Evolutionary conservation across 2,329 filamentous ascomycete species (phyloP), one percentile per base, ranked within the genome.

Genomic region (Pyricularia grisea): DNA sequence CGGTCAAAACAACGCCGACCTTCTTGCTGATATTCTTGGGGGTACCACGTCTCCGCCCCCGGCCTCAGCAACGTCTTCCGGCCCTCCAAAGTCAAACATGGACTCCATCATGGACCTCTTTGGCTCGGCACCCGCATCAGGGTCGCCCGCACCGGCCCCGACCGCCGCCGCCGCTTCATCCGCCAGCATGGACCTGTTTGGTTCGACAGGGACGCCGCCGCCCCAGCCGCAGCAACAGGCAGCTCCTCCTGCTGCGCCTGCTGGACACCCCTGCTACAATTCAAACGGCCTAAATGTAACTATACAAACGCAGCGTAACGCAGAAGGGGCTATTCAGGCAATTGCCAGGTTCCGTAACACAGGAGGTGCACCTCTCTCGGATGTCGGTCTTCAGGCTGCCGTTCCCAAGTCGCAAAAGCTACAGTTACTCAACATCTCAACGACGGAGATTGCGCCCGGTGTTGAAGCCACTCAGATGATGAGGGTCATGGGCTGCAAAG

Each of bases 351-450:
- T 99, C 84, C 87, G 87, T 58, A 98, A 98, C 78, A 86, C 81
- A 0, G 90, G 89, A 17, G 87, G 90, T 33, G 85, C 84, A 17
- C 81, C 82, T 17, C 83, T 98, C 66, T 89, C 89, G 20, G 87
- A 86, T 65, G 92, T 98, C 33, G 92, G 92, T 30, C 79, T 99
- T 72, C 95, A 99, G 78, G 95, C 94, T 63, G 95, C 95, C 0
- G 95, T 99, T 68, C 95, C 95, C 10, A 99, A 98, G 81, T 93
- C 92, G 64, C 95, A 99, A 80, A 97, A 95, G 78, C 81, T 99
- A 75, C 93, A 97, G 77, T 82, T 99, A 72, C 90, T 96, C 77
- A 92, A 90, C 70, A 97, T 99, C 73, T 97, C 92, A 73, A 92
- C 88, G 72, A 82, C 89, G 4, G 92, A 96, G 36, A 77, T 99